phyloP scores from a whole-genome alignment of 768 basidiomycete species.

The Suillus decipiens region DNA sequence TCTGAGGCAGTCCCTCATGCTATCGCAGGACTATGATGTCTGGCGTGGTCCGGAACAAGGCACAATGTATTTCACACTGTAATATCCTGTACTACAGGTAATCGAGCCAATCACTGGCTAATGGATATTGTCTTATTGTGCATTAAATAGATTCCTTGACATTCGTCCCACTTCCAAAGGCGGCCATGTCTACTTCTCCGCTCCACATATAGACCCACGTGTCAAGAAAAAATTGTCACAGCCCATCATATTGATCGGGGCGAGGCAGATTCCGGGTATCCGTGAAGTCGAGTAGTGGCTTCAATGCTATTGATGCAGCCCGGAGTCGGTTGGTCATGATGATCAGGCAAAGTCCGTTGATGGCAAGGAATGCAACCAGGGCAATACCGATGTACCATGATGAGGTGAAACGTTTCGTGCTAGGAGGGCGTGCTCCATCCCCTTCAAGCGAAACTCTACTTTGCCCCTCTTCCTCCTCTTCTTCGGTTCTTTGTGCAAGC shows the following conservation, averaged over 20 bases:
- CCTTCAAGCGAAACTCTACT: not conserved
- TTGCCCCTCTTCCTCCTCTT: conserved; percentile 19
- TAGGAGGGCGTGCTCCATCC: not conserved
- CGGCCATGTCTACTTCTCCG: not conserved
- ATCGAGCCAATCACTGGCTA: not conserved
- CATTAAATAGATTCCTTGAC: not conserved
- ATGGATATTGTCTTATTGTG: not conserved
- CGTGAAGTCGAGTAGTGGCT: conserved; percentile 18
- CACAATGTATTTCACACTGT: not conserved
- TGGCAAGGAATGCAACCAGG: conserved; percentile 22
- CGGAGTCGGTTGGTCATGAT: conserved; percentile 19
- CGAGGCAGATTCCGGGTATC: conserved; percentile 32
- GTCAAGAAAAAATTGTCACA: conserved; percentile 18
- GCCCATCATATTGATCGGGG: conserved; percentile 33
- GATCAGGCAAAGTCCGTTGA: conserved; percentile 27
- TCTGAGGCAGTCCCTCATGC: not conserved
- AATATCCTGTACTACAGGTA: not conserved
- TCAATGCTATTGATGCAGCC: conserved; percentile 19
- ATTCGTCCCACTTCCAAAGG: conserved; percentile 1
- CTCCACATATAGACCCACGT: not conserved
- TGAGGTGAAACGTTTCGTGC: conserved; percentile 2
- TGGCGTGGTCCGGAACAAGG: not conserved
- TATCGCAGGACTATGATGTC: not conserved
- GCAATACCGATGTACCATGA: conserved; percentile 19
- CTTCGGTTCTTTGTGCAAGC: conserved; percentile 11